Conservation (phyloP, 805 yeast species). For the Saccharomycopsis capsularis region DNA sequence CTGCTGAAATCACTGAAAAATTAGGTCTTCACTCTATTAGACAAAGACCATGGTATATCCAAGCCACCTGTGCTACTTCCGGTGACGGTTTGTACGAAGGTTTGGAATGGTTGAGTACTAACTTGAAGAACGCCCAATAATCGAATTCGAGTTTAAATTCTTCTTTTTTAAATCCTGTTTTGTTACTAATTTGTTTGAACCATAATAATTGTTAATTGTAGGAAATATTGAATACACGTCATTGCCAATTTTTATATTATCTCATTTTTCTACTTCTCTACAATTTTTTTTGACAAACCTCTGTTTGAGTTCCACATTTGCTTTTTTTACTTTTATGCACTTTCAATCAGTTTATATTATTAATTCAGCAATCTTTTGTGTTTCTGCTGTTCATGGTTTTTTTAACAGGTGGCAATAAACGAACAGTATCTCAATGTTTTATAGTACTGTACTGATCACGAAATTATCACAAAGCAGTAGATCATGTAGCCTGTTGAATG, state of each 20-base stretch:
- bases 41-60: conserved; percentile 99
- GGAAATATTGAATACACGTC: conserved; percentile 13
- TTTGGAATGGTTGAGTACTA: conserved; percentile 92
- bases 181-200: not conserved
- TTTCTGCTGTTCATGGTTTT: too few relatives aligned
- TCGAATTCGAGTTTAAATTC: not conserved
- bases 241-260: not conserved
- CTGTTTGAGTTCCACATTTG: too few relatives aligned
- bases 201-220: conserved; percentile 5
- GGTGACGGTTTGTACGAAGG: conserved; percentile 99
- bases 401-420: too few relatives aligned
- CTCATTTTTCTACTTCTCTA: not conserved
- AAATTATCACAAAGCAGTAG: too few relatives aligned
- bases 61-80: conserved; percentile 97
- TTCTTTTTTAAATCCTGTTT: not conserved
- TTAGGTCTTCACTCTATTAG: conserved; percentile 94
- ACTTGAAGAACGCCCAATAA: conserved; percentile 65
- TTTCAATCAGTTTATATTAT: too few relatives aligned
- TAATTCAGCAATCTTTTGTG: too few relatives aligned
- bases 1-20: conserved; percentile 96
- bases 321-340: too few relatives aligned
- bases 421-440: too few relatives aligned
- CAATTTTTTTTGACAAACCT: not conserved
- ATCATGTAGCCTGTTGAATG: too few relatives aligned
- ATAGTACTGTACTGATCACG: too few relatives aligned